Evolutionary conservation across 192 early-diverging fungal genomes (phyloP).

Genomic region (Backusella luteola): DNA sequence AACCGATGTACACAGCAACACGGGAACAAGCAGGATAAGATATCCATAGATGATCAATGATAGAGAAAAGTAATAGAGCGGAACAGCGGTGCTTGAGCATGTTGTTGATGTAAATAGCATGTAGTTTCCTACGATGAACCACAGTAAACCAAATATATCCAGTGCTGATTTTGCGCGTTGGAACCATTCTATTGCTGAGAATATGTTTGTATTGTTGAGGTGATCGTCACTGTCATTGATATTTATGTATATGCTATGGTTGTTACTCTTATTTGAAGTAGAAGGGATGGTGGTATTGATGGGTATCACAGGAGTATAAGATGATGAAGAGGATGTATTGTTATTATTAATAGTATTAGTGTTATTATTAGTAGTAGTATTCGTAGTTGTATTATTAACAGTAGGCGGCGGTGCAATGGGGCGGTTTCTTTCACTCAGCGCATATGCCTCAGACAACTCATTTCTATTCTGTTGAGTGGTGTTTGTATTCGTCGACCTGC

Average conservation of each 20-base stretch:
- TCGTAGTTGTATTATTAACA: not conserved
- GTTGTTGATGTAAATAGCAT: conserved; percentile 55
- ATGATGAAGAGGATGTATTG: not conserved
- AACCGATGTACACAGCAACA: conserved; percentile 56
- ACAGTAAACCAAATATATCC: conserved; percentile 51
- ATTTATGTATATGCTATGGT: not conserved
- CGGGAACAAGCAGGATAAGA: conserved; percentile 57
- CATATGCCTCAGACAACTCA: not conserved
- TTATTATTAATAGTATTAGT: not conserved
- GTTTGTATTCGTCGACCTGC: not conserved
- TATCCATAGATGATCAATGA: conserved; percentile 67
- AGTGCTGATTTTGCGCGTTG: conserved; percentile 48
- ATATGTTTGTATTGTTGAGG: not conserved
- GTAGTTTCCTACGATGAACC: conserved; percentile 69
- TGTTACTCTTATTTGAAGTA: not conserved
- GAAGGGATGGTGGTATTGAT: not conserved
- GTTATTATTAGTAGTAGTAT: not conserved
- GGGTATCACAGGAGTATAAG: not conserved
- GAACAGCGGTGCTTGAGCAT: conserved; percentile 49
- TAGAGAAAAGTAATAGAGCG: conserved; percentile 57
- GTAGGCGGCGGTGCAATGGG: not conserved
- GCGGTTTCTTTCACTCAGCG: not conserved
- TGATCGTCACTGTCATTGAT: not conserved
- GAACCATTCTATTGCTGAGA: not conserved
- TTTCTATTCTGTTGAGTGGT: not conserved